Evolutionary conservation across 495 filamentous ascomycete species (phyloP), one percentile per base, ranked within the genome.

Genomic region (Penicillium paradoxum): DNA sequence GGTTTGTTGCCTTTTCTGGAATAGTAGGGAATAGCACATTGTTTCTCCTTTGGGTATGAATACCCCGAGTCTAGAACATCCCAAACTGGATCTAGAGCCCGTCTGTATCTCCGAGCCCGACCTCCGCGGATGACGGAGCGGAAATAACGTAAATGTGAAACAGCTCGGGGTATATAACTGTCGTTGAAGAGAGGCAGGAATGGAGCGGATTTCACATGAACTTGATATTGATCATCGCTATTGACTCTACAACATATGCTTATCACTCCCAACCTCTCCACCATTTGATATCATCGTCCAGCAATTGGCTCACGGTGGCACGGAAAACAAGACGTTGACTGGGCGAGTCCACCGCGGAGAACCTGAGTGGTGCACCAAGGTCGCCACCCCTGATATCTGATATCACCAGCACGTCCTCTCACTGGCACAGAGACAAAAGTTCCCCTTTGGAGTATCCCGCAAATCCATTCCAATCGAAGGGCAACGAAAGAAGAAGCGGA

Each of bases 221-320:
- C 8, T 6, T 27, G 45, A 22, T 19, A 36, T 15, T 24, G 45
- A 47, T 47, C 30, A 30, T 19, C 32, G 27, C 10, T 0, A n/a
- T n/a, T n/a, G n/a, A n/a, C n/a, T n/a, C n/a, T n/a, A n/a, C n/a
- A n/a, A n/a, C n/a, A n/a, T n/a, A 8, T 42, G 52, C 36, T n/a
- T 41, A 59, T 62, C 62, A 34, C 27, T 47, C 9, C 15, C 45
- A 18, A 21, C 41, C 9, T 50, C 49, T 55, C 62, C 62, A 60
- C 56, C 51, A 53, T 65, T 60, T 55, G 48, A 63, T 65, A 60
- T 63, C 56, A 58, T 63, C 11, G 49, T 17, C 18, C 33, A 42
- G 19, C 49, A 34, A 65, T 65, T 65, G 63, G 63, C 47, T 32
- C 30, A 34, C 40, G 40, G 21, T 38, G 30, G 30, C 46, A 55